Evolutionary conservation across 1,139 yeast species (phyloP).

Genomic region (Starmera stellimalicola): DNA sequence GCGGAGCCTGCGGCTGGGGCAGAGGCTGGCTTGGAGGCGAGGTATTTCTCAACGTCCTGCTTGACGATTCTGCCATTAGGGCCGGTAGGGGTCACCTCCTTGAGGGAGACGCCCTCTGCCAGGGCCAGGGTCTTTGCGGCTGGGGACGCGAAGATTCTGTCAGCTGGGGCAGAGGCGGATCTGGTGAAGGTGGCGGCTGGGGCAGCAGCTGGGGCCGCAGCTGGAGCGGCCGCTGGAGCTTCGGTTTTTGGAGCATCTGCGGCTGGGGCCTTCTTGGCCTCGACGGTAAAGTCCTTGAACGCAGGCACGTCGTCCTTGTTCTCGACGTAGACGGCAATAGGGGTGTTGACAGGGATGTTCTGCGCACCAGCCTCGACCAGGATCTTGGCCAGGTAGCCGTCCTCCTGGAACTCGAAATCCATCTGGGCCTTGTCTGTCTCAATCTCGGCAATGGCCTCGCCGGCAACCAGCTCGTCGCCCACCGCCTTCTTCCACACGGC

Average conservation of each 20-base stretch:
- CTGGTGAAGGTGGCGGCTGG: constrained; percentile 16
- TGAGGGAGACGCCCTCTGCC: constrained; percentile 83
- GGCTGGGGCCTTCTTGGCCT: constrained; percentile 55
- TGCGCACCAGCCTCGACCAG: constrained; percentile 79
- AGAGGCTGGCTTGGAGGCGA: constrained; percentile 29
- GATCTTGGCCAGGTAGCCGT: constrained; percentile 89
- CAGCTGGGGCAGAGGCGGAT: constrained; percentile 28
- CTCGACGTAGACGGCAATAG: constrained; percentile 95
- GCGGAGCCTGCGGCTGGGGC: constrained; percentile 35
- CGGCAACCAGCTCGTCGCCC: constrained; percentile 82
- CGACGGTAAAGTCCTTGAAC: constrained; percentile 78
- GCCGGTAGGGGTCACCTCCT: constrained; percentile 83
- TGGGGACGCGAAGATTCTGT: constrained; percentile 89
- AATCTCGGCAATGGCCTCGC: constrained; percentile 92
- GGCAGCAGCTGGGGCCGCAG: constrained; percentile 20
- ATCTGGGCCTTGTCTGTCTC: constrained; percentile 98
- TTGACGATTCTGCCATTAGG: constrained; percentile 92
- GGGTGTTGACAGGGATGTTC: constrained; percentile 88
- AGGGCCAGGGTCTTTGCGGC: constrained; percentile 89
- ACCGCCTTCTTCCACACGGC: constrained; percentile 82
- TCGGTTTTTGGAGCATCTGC: constrained; percentile 33
- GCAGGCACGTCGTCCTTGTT: constrained; percentile 79
- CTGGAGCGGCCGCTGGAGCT: constrained; percentile 24
- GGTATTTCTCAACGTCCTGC: constrained; percentile 72
- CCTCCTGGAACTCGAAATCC: constrained; percentile 99